Percentiles rank a stretch among this genome's conserved stretches.
Conservation (phyloP, 2,329 filamentous ascomycete species). For the Beauveria varroae region DNA sequence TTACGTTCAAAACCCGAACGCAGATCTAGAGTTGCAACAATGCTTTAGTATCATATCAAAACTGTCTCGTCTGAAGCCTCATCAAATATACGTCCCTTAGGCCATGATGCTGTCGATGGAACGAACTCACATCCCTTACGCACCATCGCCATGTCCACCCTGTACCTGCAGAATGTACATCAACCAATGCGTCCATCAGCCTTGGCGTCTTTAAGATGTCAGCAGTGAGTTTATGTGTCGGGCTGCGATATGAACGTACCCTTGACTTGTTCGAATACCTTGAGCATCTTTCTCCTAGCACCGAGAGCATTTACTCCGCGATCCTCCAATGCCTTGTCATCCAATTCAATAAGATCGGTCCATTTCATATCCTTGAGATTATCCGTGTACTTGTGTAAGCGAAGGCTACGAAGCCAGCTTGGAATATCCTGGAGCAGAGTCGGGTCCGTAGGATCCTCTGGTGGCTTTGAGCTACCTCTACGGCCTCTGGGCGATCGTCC, state of each 20-base stretch:
- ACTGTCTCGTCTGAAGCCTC: background rate
- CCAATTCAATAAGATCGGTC: conserved; percentile 84
- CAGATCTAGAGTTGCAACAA: background rate
- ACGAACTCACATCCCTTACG: background rate
- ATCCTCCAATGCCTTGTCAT: conserved; percentile 87
- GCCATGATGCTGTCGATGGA: background rate
- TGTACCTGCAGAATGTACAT: conserved; percentile 8
- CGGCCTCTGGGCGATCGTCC: conserved; percentile 88
- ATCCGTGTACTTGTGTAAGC: conserved; percentile 97
- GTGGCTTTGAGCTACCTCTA: conserved; percentile 91
- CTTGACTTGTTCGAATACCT: conserved; percentile 96
- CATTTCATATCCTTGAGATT: conserved; percentile 96
- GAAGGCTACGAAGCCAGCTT: conserved; percentile 86
- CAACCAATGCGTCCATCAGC: conserved; percentile 9
- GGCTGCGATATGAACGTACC: conserved; percentile 36
- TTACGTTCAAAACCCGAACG: background rate
- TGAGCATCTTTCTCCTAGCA: conserved; percentile 94
- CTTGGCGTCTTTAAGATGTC: conserved; percentile 3
- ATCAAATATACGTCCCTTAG: background rate
- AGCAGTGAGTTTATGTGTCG: background rate
- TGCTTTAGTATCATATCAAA: background rate
- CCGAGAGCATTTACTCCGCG: conserved; percentile 92
- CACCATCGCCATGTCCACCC: background rate
- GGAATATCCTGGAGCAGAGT: conserved; percentile 89
- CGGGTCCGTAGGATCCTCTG: conserved; percentile 92